A percentile compares a stretch with the other conserved stretches of the same genome.
phyloP scores from a whole-genome alignment of 192 early-diverging fungal species.

The Kappamyces sp. region DNA sequence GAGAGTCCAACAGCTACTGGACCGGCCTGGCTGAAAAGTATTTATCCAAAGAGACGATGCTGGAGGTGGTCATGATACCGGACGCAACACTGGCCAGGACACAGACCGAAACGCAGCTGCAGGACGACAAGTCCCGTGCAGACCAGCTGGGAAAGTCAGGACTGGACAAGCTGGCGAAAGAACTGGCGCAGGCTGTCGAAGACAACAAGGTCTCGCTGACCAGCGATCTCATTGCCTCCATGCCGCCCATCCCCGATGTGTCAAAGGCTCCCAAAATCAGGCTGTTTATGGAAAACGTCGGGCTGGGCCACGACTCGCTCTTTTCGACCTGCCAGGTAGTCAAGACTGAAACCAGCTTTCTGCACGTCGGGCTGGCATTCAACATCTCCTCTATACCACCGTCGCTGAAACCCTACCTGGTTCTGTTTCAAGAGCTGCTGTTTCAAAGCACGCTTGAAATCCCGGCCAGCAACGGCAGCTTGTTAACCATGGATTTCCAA shows the following conservation, averaged over 20 bases:
- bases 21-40: constrained; percentile 41
- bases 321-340: constrained; percentile 56
- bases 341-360: constrained; percentile 61
- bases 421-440: constrained; percentile 72
- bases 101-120: constrained; percentile 34
- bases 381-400: constrained; percentile 47
- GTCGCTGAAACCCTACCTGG: constrained; percentile 59
- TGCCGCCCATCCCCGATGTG: constrained; percentile 65
- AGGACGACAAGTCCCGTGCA: constrained; percentile 29
- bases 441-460: constrained; percentile 39
- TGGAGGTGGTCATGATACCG: constrained; percentile 56
- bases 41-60: constrained; percentile 47
- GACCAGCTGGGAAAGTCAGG: constrained; percentile 41
- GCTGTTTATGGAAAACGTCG: constrained; percentile 14
- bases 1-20: constrained; percentile 50
- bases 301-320: constrained; percentile 20
- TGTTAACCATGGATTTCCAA: constrained; percentile 28
- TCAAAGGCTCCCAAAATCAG: constrained; percentile 40
- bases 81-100: constrained; percentile 40
- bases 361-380: constrained; percentile 50
- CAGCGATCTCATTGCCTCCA: constrained; percentile 39
- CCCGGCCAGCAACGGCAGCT: not conserved
- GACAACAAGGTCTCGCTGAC: constrained; percentile 52
- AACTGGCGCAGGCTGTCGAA: constrained; percentile 31
- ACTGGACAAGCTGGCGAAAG: constrained; percentile 28